Conservation (phyloP, 2,329 filamentous ascomycete species). For the Colletotrichum sp. region DNA sequence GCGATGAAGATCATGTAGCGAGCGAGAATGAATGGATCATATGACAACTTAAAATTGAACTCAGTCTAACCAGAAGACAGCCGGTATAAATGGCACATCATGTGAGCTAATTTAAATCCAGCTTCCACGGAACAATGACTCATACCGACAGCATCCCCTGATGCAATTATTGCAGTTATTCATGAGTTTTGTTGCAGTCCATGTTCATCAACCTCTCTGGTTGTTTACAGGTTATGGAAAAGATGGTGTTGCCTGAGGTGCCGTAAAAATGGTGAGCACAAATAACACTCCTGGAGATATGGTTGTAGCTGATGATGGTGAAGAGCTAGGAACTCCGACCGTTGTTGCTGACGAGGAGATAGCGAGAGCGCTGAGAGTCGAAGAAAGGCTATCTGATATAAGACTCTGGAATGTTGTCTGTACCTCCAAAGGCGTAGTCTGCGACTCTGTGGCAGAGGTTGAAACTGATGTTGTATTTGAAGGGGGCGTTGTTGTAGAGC, state of each 20-base stretch:
- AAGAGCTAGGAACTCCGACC: background rate
- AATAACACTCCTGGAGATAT: background rate
- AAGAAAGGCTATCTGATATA: background rate
- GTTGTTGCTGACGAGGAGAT: background rate
- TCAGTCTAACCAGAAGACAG: background rate
- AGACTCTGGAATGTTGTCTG: background rate
- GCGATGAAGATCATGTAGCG: background rate
- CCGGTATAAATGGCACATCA: background rate
- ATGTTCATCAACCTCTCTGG: background rate
- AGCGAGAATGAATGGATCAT: background rate
- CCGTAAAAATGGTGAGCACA: background rate
- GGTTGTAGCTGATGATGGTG: background rate
- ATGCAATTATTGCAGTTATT: background rate
- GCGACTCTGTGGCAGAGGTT: background rate
- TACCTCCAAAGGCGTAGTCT: background rate
- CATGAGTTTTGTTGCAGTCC: background rate
- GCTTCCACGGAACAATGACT: background rate
- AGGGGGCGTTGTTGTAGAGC: background rate
- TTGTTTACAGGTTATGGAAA: background rate
- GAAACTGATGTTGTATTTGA: background rate
- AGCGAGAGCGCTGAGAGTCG: too few relatives aligned
- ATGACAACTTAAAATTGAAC: background rate
- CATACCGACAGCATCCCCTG: background rate
- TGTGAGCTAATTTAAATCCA: background rate
- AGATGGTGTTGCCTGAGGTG: background rate